Evolutionary conservation across 1,284 basidiomycete genomes (phyloP).

Genomic region (Blastosporella zonata): DNA sequence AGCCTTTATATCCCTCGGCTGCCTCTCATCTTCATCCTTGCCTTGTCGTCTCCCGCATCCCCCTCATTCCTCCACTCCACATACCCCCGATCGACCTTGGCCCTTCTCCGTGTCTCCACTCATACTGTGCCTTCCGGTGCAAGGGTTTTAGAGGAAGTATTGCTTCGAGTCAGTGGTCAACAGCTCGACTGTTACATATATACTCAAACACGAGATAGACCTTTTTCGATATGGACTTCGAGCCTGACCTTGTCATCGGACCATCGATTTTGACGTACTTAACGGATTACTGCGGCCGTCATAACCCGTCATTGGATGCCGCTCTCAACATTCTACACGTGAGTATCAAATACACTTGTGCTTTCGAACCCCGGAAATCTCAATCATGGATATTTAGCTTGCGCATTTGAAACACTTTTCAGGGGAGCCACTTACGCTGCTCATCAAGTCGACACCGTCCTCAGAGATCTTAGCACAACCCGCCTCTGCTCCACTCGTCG

Average conservation of each 20-base stretch:
- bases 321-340: slow-evolving; percentile 62
- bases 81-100: slow-evolving; percentile 55
- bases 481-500: slow-evolving; percentile 37
- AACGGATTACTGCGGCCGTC: slow-evolving; percentile 51
- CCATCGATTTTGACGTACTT: slow-evolving; percentile 53
- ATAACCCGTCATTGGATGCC: slow-evolving; percentile 53
- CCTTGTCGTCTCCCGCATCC: slow-evolving; percentile 52
- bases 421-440: slow-evolving; percentile 47
- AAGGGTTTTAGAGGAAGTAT: slow-evolving; percentile 45
- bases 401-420: slow-evolving; percentile 66
- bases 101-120: slow-evolving; percentile 51
- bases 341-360: slow-evolving; percentile 8
- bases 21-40: slow-evolving; percentile 60
- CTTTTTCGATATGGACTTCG: slow-evolving; percentile 59
- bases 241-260: slow-evolving; percentile 60
- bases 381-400: slow-evolving; percentile 37
- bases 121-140: slow-evolving; percentile 47
- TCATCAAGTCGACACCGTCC: slow-evolving; percentile 34
- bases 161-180: slow-evolving; percentile 42
- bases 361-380: not conserved
- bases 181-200: not conserved
- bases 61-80: slow-evolving; percentile 55
- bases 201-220: slow-evolving; percentile 39
- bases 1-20: slow-evolving; percentile 46
- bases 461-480: slow-evolving; percentile 23